Evolutionary conservation across 2,329 filamentous ascomycete genomes (phyloP).

Genomic region (Microcyclosporella mali): DNA sequence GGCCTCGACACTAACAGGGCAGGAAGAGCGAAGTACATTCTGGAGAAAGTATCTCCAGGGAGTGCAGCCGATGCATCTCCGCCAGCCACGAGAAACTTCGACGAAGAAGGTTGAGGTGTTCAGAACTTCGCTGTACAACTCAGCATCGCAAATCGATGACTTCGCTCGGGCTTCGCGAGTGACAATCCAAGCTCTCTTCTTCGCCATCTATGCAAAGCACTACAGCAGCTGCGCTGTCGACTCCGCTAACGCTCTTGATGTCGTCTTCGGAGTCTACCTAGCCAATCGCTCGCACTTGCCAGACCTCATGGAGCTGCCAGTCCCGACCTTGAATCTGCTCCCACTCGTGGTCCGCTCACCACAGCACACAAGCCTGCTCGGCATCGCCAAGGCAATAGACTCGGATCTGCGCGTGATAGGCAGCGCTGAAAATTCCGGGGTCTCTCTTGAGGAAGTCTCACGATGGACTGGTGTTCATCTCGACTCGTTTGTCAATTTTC

Average conservation of each 20-base stretch:
- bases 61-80: conserved; percentile 14
- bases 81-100: conserved; percentile 11
- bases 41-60: conserved; percentile 46
- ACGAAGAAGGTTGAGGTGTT: conserved; percentile 40
- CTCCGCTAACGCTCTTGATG: conserved; percentile 27
- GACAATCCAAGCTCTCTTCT: conserved; percentile 66
- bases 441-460: conserved; percentile 63
- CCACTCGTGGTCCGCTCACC: conserved; percentile 55
- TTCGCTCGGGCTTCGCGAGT: conserved; percentile 50
- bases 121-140: conserved; percentile 42
- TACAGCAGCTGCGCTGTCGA: conserved; percentile 32
- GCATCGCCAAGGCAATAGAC: conserved; percentile 59
- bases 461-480: conserved; percentile 68
- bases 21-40: conserved; percentile 37
- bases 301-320: conserved; percentile 46
- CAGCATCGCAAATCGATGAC: conserved; percentile 38
- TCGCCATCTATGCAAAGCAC: conserved; percentile 61
- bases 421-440: conserved; percentile 48
- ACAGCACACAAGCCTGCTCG: conserved; percentile 34
- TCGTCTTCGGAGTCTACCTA: conserved; percentile 74
- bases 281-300: conserved; percentile 62
- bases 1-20: conserved; percentile 24
- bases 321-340: conserved; percentile 73
- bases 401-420: conserved; percentile 59
- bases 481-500: conserved; percentile 75